Conservation (phyloP, 2,329 filamentous ascomycete species). For the Tetracladium maxilliforme region DNA sequence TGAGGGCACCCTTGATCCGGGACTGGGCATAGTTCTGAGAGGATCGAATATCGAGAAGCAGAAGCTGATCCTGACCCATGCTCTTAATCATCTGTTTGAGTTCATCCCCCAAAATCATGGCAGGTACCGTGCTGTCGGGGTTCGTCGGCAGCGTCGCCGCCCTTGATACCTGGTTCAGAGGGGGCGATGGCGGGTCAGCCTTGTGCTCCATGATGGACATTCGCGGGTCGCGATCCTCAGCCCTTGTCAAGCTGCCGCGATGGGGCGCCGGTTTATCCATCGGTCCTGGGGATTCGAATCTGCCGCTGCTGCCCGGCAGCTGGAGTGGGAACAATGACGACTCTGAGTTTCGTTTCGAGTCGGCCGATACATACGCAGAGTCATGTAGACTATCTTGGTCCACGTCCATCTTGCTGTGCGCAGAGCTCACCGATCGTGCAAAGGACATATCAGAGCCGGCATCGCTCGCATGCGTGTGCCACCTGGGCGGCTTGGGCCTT, state of each 20-base stretch:
- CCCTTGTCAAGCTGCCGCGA: slow-evolving; percentile 13
- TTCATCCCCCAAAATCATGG: slow-evolving; percentile 36
- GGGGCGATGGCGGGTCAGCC: slow-evolving; percentile 22
- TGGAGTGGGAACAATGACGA: no score
- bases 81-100: slow-evolving; percentile 40
- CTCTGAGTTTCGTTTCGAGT: slow-evolving; percentile 27
- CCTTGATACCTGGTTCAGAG: slow-evolving; percentile 13
- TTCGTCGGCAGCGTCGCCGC: slow-evolving; percentile 45
- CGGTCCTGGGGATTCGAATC: no score
- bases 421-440: neutral
- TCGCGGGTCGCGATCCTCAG: slow-evolving; percentile 37
- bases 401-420: slow-evolving; percentile 22
- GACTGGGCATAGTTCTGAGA: slow-evolving; percentile 67
- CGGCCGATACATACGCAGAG: slow-evolving; percentile 37
- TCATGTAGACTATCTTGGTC: slow-evolving; percentile 28
- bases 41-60: slow-evolving; percentile 77
- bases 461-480: no score
- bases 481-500: no score
- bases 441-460: neutral
- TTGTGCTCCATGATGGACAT: slow-evolving; percentile 36
- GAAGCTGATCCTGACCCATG: slow-evolving; percentile 17
- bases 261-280: neutral
- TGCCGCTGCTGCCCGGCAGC: no score
- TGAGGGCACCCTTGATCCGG: slow-evolving; percentile 68
- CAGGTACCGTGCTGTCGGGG: no score